These are phyloP conservation scores for Puccinia hordei DNA, from an alignment of 1,284 basidiomycete species.

Conservation along the genomic window DNA sequence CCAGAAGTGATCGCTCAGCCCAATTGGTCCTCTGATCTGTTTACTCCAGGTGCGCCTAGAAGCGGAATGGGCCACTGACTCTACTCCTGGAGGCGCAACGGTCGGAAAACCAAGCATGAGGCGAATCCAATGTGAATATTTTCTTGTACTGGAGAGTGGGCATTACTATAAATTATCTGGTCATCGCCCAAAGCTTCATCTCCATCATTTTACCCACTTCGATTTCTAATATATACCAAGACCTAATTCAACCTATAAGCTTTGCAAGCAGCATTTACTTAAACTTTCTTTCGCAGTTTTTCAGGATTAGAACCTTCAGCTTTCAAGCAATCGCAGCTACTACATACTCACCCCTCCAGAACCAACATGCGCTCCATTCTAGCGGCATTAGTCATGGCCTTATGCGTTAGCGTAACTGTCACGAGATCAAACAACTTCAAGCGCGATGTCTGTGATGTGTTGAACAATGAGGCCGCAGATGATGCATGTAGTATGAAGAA, in stretches of 20 bases:
- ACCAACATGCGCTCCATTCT: background rate
- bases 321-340: background rate
- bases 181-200: background rate
- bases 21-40: background rate
- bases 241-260: background rate
- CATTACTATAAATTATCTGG: background rate
- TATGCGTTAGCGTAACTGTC: background rate
- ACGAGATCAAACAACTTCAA: background rate
- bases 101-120: conserved; percentile 13
- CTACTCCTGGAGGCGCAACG: background rate
- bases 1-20: no score
- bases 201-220: background rate
- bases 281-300: background rate
- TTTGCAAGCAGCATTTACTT: conserved; percentile 9
- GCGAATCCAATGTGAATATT: background rate
- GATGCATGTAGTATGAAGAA: conserved; percentile 33
- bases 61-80: background rate
- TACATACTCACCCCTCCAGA: background rate
- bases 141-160: background rate
- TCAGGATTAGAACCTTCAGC: background rate
- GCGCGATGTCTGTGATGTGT: background rate
- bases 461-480: conserved; percentile 10
- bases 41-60: background rate
- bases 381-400: background rate
- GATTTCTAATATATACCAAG: background rate